Evolutionary conservation across 352 stramenopile genomes (phyloP).

Genomic region (Pythium phragmitis): DNA sequence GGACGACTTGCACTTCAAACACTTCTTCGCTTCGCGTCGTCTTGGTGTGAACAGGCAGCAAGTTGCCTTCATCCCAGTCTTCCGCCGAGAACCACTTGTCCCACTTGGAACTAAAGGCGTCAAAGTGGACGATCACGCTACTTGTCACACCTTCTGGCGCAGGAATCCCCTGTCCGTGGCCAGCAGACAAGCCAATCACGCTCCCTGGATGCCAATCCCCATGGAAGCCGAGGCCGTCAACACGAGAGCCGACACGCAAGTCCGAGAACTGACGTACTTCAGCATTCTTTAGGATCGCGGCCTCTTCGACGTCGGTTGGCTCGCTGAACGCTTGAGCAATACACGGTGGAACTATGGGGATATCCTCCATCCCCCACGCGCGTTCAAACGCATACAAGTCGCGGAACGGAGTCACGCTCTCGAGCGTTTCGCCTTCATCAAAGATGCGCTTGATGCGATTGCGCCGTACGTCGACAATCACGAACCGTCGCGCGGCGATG

Average conservation of each 20-base stretch:
- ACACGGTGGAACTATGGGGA: slow-evolving; percentile 37
- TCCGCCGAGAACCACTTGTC: slow-evolving; percentile 63
- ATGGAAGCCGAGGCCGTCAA: slow-evolving; percentile 51
- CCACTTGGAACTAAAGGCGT: slow-evolving; percentile 68
- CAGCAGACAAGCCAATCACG: slow-evolving; percentile 39
- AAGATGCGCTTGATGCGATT: slow-evolving; percentile 78
- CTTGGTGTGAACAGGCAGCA: slow-evolving; percentile 46
- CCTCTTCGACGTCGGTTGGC: slow-evolving; percentile 1
- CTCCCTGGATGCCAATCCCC: slow-evolving; percentile 66
- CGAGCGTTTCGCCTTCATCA: slow-evolving; percentile 54
- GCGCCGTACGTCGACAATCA: slow-evolving; percentile 65
- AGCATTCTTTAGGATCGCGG: not conserved
- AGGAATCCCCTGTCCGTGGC: slow-evolving; percentile 16
- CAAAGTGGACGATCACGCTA: slow-evolving; percentile 60
- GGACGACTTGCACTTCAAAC: slow-evolving; percentile 78
- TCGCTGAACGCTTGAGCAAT: not conserved
- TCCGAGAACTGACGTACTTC: slow-evolving; percentile 38
- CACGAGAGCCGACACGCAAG: slow-evolving; percentile 50
- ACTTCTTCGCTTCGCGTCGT: slow-evolving; percentile 47
- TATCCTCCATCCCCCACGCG: slow-evolving; percentile 62
- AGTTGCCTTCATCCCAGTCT: slow-evolving; percentile 57
- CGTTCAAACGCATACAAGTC: slow-evolving; percentile 67
- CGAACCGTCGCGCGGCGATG: slow-evolving; percentile 47
- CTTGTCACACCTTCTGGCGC: not conserved
- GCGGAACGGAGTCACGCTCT: slow-evolving; percentile 38